phyloP scores from a whole-genome alignment of 768 basidiomycete species.

The Tricholoma matsutake region DNA sequence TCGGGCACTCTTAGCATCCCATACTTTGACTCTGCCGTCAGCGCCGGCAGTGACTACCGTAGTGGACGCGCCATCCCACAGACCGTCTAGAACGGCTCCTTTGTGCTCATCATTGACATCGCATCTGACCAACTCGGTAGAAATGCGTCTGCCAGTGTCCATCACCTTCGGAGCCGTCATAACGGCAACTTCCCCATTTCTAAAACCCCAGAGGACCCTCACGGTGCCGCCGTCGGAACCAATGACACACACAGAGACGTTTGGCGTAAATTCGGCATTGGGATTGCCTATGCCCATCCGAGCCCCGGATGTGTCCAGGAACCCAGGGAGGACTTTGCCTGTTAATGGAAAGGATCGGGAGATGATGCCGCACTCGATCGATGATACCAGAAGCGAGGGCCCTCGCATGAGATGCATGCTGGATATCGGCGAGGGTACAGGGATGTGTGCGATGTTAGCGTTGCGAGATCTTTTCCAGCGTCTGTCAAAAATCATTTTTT shows the following conservation, averaged over 20 bases:
- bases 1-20: slow-evolving; percentile 54
- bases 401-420: slow-evolving; percentile 59
- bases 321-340: slow-evolving; percentile 69
- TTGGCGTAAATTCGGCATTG: slow-evolving; percentile 69
- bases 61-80: slow-evolving; percentile 41
- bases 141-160: slow-evolving; percentile 45
- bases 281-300: slow-evolving; percentile 68
- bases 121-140: slow-evolving; percentile 47
- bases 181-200: slow-evolving; percentile 63
- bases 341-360: slow-evolving; percentile 69
- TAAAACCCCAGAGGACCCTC: slow-evolving; percentile 71
- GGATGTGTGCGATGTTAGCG: slow-evolving; percentile 58
- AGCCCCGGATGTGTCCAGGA: slow-evolving; percentile 59
- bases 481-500: slow-evolving; percentile 31
- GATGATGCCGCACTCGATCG: slow-evolving; percentile 66
- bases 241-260: slow-evolving; percentile 58
- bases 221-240: slow-evolving; percentile 63
- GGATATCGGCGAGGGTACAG: slow-evolving; percentile 56
- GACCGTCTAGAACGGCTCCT: slow-evolving; percentile 53
- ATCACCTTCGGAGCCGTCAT: slow-evolving; percentile 56
- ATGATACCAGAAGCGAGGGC: slow-evolving; percentile 55
- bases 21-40: slow-evolving; percentile 72
- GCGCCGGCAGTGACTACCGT: slow-evolving; percentile 45
- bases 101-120: slow-evolving; percentile 57
- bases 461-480: slow-evolving; percentile 69